These are phyloP conservation scores for Dioszegia crocea DNA, from an alignment of 768 basidiomycete genomes.

Conservation along the genomic window DNA sequence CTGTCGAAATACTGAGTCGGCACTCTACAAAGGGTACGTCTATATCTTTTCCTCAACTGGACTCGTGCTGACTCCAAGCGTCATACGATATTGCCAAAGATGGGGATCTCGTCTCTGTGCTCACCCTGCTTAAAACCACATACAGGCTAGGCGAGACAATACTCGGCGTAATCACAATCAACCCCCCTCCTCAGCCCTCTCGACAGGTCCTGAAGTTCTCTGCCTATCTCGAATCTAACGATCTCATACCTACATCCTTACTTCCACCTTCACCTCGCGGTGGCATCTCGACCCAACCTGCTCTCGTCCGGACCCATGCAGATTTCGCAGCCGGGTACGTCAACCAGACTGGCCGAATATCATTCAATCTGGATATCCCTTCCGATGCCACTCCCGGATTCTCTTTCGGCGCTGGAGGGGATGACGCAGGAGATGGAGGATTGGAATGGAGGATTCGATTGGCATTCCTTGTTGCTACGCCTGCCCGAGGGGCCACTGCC, in stretches of 20 bases:
- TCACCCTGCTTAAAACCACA: constrained; percentile 87
- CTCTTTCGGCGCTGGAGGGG: constrained; percentile 58
- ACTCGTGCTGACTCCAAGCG: constrained; percentile 54
- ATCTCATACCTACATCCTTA: constrained; percentile 54
- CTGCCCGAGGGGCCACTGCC: background rate
- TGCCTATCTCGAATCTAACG: constrained; percentile 83
- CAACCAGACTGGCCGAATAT: constrained; percentile 66
- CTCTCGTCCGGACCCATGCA: constrained; percentile 71
- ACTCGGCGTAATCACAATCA: constrained; percentile 79
- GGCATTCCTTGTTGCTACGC: constrained; percentile 76
- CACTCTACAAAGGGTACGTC: constrained; percentile 78
- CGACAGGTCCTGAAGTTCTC: constrained; percentile 77
- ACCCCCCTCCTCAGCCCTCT: constrained; percentile 64
- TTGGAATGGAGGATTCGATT: constrained; percentile 85
- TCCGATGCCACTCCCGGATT: constrained; percentile 87
- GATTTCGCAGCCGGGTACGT: constrained; percentile 79
- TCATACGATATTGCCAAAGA: constrained; percentile 96
- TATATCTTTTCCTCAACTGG: constrained; percentile 24
- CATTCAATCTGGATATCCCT: constrained; percentile 87
- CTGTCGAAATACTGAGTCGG: constrained; percentile 83
- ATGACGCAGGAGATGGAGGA: constrained; percentile 57
- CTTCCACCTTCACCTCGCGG: constrained; percentile 59
- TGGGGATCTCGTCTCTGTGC: constrained; percentile 76
- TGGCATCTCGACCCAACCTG: constrained; percentile 42
- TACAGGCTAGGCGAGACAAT: constrained; percentile 91